A percentile compares a stretch with the other conserved stretches of the same genome.
These are phyloP conservation scores for Cicer chorassanicum DNA, from an alignment of 306 rosid genomes.

Conservation along the genomic window DNA sequence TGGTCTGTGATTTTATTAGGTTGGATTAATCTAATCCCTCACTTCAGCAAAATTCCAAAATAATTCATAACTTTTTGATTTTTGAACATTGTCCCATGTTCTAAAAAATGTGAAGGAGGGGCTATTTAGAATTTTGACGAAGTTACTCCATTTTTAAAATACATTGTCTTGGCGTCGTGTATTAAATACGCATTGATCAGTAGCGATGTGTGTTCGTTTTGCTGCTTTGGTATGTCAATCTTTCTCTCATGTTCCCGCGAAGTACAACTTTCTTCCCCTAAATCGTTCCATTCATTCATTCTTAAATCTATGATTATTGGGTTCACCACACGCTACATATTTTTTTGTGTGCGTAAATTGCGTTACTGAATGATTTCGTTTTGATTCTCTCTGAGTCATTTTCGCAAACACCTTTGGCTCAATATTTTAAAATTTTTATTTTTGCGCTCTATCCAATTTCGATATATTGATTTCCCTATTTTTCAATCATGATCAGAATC, in stretches of 20 bases:
- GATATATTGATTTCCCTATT: conserved; percentile 10
- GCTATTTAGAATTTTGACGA: no score
- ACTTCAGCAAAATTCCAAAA: no score
- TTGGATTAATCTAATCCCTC: no score
- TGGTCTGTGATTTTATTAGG: no score
- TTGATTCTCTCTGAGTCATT: conserved; percentile 43
- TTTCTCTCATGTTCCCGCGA: conserved; percentile 18
- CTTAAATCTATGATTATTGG: conserved; percentile 1
- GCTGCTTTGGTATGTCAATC: background rate
- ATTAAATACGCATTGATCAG: background rate
- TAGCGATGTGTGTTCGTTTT: background rate
- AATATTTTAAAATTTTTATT: conserved; percentile 2
- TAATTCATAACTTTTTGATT: no score
- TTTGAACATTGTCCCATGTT: no score
- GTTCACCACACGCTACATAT: background rate
- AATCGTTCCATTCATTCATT: background rate
- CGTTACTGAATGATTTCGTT: background rate
- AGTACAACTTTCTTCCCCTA: conserved; percentile 22
- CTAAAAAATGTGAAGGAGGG: no score
- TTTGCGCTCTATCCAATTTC: background rate
- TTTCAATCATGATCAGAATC: conserved; percentile 51
- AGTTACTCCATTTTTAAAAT: no score
- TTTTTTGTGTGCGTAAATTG: background rate
- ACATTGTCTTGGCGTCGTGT: no score
- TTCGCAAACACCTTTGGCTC: conserved; percentile 45